Evolutionary conservation across 305 asterid species (phyloP), one percentile per base, ranked within the genome.

Genomic region (Fraxinus angustifolia): DNA sequence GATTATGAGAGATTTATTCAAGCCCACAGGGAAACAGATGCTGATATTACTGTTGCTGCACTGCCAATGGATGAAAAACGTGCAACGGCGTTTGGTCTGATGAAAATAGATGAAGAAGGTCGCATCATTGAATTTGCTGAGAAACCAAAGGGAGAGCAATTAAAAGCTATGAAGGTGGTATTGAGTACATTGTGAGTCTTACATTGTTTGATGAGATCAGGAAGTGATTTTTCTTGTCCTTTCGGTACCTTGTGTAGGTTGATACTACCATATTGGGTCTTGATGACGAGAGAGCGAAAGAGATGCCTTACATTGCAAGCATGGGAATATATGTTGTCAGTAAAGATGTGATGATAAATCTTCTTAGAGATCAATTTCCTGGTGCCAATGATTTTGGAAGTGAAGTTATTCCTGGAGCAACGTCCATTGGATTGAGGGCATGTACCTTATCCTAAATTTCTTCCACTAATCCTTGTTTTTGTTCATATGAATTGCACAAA

Each of bases 271-370:
- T 95, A 80, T 82, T 95, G 83, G 98, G 98, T 75, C 97, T 95
- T 81, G 98, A 93, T 84, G 97, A 94, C 45, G 86, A 87, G 87
- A 91, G 97, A 80, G 99, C 98, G 35, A 87, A 89, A 82, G 97
- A 95, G 86, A 94, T 91, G 97, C 98, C 98, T 82, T 92, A 84
- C 81, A 94, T 95, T 60, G 99, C 98, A 40, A 92, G 98, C 78
- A 94, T 95, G 99, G 99, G 98, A 28, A 93, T 94, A 81, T 95
- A 95, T 85, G 98, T 94, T 81, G 90, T 95, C 65, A 93, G 99
- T 87, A 95, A 94, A 87, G 90, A 95, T 50, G 97, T 90, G 82
- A 92, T 95, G 97, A 16, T 91, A 75, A 87, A 88, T 85, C 89
- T 93, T 81, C 95, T 93, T 14, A 77, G 92, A 62, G 91, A 91